Evolutionary conservation across 352 stramenopile genomes (phyloP), one percentile per base, ranked within the genome.

Genomic region (Globisporangium megalacanthum): DNA sequence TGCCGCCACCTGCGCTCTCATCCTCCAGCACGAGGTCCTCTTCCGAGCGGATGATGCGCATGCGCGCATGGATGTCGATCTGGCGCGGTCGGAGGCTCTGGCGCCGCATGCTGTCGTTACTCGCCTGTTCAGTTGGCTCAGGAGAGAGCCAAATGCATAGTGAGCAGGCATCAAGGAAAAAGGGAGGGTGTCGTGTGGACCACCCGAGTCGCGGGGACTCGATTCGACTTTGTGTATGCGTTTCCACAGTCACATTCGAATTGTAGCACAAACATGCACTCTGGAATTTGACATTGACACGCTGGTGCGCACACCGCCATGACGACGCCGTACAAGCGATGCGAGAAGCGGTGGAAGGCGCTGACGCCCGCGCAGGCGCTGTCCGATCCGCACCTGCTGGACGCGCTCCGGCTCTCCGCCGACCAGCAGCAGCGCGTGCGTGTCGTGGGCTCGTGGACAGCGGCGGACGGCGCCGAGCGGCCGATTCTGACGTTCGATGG

Each of bases 21-120:
- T 89, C 80, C 29, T 92, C 83, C 37, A 79, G 52, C 14, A 85
- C 76, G 35, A 94, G 77, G 49, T 94, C 82, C 39, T 90, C 81
- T 62, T 91, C 82, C 39, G 79, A 76, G 44, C 84, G 86, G 54
- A 95, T 83, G 61, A 95, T 83, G 49, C 74, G 75, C 71, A 96
- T 93, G 53, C 74, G 79, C 69, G 84, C 82, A 64, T 96, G 83
- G 45, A 95, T 66, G 60, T 96, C 88, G 69, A 96, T 89, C 69
- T 92, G 84, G 52, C 88, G 83, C 56, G 88, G 86, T 22, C 84
- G 77, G 50, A 95, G 72, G 66, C 82, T 96, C 69, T 88, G 83
- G 52, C 87, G 83, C 31, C 83, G 78, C 80, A 92, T 92, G 19
- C 4, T 63, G 8, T 15, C 17, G 8, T 10, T 51, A 8, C 5